A percentile compares a stretch with the other conserved stretches of the same genome.
These are phyloP conservation scores for Gossypium australe DNA, from an alignment of 345 rosid species.

Conservation along the genomic window DNA sequence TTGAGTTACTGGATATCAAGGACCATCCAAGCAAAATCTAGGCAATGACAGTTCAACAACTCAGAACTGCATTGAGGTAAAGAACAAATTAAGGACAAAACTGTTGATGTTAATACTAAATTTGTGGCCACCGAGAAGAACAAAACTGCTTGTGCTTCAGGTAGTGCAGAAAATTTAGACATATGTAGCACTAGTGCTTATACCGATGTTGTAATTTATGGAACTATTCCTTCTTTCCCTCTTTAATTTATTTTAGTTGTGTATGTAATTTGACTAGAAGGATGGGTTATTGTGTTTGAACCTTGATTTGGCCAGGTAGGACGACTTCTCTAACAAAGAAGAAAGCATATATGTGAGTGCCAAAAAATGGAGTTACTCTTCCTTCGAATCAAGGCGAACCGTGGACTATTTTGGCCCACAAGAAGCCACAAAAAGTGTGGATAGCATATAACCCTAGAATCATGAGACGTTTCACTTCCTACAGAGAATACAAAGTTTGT, in stretches of 20 bases:
- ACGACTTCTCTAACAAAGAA: constrained; percentile 23
- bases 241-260: constrained; percentile 6
- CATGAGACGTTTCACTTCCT: constrained; percentile 69
- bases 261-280: neutral
- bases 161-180: constrained; percentile 17
- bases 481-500: constrained; percentile 37
- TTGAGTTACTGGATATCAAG: constrained; percentile 29
- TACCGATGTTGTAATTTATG: neutral
- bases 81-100: constrained; percentile 15
- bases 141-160: constrained; percentile 28
- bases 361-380: constrained; percentile 17
- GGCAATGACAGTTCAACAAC: constrained; percentile 69
- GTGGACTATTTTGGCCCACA: constrained; percentile 84
- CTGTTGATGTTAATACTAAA: constrained; percentile 23
- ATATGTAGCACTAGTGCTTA: neutral
- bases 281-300: neutral
- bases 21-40: constrained; percentile 44
- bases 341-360: constrained; percentile 21
- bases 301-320: constrained; percentile 29
- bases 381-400: constrained; percentile 48
- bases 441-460: constrained; percentile 70
- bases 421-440: constrained; percentile 91
- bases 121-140: constrained; percentile 24
- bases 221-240: neutral
- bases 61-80: constrained; percentile 61